phyloP scores from a whole-genome alignment of 2,329 filamentous ascomycete species.

The Lachnellula subtilissima region DNA sequence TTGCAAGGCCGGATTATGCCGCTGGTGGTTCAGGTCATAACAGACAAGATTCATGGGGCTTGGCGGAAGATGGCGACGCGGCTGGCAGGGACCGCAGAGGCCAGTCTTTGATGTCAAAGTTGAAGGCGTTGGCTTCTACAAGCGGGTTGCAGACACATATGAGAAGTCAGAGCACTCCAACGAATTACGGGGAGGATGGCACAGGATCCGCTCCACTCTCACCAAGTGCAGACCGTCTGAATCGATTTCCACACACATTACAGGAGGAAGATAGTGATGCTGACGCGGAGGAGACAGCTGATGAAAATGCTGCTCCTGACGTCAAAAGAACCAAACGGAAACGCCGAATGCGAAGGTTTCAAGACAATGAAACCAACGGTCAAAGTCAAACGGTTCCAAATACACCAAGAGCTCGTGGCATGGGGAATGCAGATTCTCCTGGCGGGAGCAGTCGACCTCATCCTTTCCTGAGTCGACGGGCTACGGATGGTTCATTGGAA shows the following conservation, averaged over 20 bases:
- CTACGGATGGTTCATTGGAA: slow-evolving; percentile 56
- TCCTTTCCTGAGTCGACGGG: slow-evolving; percentile 53
- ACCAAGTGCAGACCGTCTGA: slow-evolving; percentile 41
- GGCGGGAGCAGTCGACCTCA: slow-evolving; percentile 34
- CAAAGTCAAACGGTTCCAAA: slow-evolving; percentile 61
- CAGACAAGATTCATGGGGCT: slow-evolving; percentile 54
- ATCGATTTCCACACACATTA: slow-evolving; percentile 50
- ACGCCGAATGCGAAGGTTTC: slow-evolving; percentile 55
- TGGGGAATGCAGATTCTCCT: slow-evolving; percentile 25
- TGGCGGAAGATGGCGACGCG: slow-evolving; percentile 55
- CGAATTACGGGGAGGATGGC: slow-evolving; percentile 31
- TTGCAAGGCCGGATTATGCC: slow-evolving; percentile 49
- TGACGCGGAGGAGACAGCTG: slow-evolving; percentile 82
- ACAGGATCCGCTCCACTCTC: slow-evolving; percentile 42
- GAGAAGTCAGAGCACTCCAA: slow-evolving; percentile 37
- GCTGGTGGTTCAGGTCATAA: slow-evolving; percentile 48
- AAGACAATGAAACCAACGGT: slow-evolving; percentile 50
- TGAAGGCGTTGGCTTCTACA: slow-evolving; percentile 65
- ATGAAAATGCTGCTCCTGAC: slow-evolving; percentile 57
- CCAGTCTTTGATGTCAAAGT: slow-evolving; percentile 69
- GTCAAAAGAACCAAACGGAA: slow-evolving; percentile 54
- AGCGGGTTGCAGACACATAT: slow-evolving; percentile 40
- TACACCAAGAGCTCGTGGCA: slow-evolving; percentile 46
- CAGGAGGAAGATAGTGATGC: slow-evolving; percentile 64
- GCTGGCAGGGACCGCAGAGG: slow-evolving; percentile 54